These are phyloP conservation scores for Keithomyces neogunnii DNA, from an alignment of 2,329 filamentous ascomycete genomes.

Conservation along the genomic window DNA sequence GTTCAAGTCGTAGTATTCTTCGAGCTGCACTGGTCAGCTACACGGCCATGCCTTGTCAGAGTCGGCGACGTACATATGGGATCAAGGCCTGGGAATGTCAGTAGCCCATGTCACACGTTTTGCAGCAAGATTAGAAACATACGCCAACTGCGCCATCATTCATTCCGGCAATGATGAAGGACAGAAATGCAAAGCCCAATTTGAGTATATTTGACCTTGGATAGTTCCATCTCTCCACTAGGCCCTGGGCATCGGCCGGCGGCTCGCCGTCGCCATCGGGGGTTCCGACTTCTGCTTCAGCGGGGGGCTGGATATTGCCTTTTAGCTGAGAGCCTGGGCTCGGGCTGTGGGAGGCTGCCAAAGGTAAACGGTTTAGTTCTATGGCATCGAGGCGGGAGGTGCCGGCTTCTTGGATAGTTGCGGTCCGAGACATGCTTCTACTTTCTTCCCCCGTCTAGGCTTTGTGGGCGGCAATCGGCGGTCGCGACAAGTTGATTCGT, in stretches of 20 bases:
- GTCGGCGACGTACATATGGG: constrained; percentile 23
- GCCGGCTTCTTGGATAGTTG: not conserved
- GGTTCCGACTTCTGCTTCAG: not conserved
- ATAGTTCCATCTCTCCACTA: constrained; percentile 27
- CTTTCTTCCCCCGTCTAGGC: too few species aligned
- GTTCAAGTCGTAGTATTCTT: constrained; percentile 50
- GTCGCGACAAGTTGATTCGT: too few species aligned
- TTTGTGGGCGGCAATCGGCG: too few species aligned
- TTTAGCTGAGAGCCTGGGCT: not conserved
- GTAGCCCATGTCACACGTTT: not conserved
- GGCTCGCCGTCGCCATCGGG: constrained; percentile 12
- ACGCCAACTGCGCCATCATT: constrained; percentile 56
- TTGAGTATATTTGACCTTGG: constrained; percentile 23
- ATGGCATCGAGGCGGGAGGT: not conserved
- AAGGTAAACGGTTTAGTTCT: not conserved
- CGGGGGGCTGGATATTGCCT: not conserved
- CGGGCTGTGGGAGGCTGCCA: not conserved
- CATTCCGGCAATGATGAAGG: constrained; percentile 52
- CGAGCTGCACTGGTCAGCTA: constrained; percentile 32
- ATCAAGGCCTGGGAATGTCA: constrained; percentile 18
- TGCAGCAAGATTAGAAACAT: constrained; percentile 13
- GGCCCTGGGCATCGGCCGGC: constrained; percentile 14
- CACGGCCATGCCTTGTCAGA: too few species aligned
- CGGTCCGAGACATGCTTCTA: not conserved
- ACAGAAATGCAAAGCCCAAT: constrained; percentile 40